Conservation (phyloP, 1,284 basidiomycete species). For the Lentinula novae-zelandiae region DNA sequence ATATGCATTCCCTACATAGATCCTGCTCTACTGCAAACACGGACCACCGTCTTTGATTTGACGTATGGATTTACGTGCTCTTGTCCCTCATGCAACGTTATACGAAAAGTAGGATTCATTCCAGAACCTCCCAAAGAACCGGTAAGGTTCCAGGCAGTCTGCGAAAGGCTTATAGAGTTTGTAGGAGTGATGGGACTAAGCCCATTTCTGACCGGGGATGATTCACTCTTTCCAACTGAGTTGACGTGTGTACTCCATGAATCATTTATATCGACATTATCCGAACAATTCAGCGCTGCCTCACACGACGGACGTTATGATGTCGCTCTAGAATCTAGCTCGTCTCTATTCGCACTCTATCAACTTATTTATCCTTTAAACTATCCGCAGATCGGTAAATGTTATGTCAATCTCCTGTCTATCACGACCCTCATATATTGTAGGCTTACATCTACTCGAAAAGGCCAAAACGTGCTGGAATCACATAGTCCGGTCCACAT, state of each 20-base stretch:
- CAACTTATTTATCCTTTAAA: constrained; percentile 62
- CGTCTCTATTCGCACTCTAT: constrained; percentile 61
- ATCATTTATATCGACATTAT: constrained; percentile 52
- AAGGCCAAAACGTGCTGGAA: constrained; percentile 76
- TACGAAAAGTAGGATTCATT: constrained; percentile 31
- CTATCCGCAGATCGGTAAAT: constrained; percentile 75
- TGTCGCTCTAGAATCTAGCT: constrained; percentile 50
- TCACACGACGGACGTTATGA: constrained; percentile 61
- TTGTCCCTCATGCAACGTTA: constrained; percentile 52
- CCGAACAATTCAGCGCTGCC: constrained; percentile 58
- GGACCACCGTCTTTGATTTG: constrained; percentile 51
- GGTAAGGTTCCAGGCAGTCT: constrained; percentile 29
- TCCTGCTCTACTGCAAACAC: constrained; percentile 61
- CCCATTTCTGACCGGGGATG: constrained; percentile 13
- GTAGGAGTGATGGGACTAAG: constrained; percentile 26
- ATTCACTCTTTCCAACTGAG: constrained; percentile 34
- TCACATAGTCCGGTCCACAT: constrained; percentile 26
- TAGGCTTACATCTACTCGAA: constrained; percentile 73
- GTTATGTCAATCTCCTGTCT: background rate
- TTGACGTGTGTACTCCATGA: constrained; percentile 49
- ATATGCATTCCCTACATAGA: constrained; percentile 72
- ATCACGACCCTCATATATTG: background rate
- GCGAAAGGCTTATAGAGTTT: constrained; percentile 33
- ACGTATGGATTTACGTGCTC: constrained; percentile 68
- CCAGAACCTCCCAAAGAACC: constrained; percentile 31